A percentile compares a stretch with the other conserved stretches of the same genome.
Evolutionary conservation across 2,329 filamentous ascomycete genomes (phyloP).

Genomic region (Byssochlamys sp.): DNA sequence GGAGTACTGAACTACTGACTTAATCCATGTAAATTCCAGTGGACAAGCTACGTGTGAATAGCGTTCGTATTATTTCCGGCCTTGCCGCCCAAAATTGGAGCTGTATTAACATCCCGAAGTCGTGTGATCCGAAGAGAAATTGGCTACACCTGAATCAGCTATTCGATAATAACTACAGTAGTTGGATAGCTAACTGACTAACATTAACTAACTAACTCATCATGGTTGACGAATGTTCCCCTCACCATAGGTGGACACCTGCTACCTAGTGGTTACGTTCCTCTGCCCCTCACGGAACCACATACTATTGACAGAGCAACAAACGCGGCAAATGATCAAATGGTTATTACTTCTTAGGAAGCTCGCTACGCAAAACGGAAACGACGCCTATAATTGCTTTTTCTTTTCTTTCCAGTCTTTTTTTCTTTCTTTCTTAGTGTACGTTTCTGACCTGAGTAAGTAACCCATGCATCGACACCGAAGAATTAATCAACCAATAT

Average conservation of each 20-base stretch:
- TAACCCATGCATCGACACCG: not conserved
- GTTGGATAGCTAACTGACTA: not conserved
- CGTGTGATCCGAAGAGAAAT: not conserved
- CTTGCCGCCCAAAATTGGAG: not conserved
- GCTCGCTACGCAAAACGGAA: not conserved
- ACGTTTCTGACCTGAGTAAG: not conserved
- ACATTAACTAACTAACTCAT: too few species aligned
- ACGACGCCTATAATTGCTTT: not conserved
- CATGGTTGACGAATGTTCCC: not conserved
- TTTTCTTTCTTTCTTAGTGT: not conserved
- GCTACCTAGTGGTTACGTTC: too few species aligned
- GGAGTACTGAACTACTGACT: too few species aligned
- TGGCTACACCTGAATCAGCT: too few species aligned
- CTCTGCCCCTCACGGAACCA: too few species aligned
- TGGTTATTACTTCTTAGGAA: not conserved
- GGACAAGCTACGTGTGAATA: not conserved
- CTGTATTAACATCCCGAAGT: not conserved
- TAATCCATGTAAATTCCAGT: not conserved
- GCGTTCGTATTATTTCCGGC: not conserved
- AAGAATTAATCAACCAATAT: not conserved
- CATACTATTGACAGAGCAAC: too few species aligned
- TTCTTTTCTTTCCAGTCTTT: not conserved
- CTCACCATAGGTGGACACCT: not conserved
- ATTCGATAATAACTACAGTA: too few species aligned
- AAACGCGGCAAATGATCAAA: not conserved